Evolutionary conservation across 768 basidiomycete species (phyloP), one percentile per base, ranked within the genome.

Genomic region (Tricholoma furcatifolium): DNA sequence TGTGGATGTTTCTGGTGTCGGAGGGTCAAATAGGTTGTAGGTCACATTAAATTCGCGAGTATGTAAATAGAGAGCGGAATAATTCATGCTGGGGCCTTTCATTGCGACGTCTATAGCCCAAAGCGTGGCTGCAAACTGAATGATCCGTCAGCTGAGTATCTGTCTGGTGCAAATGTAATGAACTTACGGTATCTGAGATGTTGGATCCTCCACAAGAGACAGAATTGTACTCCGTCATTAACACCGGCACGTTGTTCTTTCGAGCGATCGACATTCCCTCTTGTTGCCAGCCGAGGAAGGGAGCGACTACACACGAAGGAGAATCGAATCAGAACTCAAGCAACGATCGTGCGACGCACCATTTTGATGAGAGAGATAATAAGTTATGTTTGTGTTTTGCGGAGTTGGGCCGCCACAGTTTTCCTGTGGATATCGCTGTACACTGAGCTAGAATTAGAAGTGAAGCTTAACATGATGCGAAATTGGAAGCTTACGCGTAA

Each of bases 11-110:
- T 60, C 54, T 5, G 61, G 58, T 1, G 65, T 60, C 2, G 71
- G 71, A 7, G 71, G 70, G 45, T 73, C 73, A 58, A 73, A 73
- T 3, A 74, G 68, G 54, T 73, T 74, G 61, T 74, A 72, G 21
- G 60, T 53, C 52, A 73, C 61, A 9, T 62, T 63, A 42, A 59
- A 64, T 58, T 70, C 70, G n/a, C 70, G 68, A 1, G 71, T 71
- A 57, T 73, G 71, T 31, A 71, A 60, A 59, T 66, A 72, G 11
- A 67, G 60, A 14, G 65, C 67, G 15, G 60, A 62, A 50, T 64
- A 67, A 47, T 69, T 68, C 55, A 63, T 53, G 2, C 64, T 35
- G 12, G 68, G 70, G 10, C 67, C 64, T 57, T 70, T 65, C 17
- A 74, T 65, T 3, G 62, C 70, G 6, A 62, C 65, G 50, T 74